Evolutionary conservation across 768 basidiomycete genomes (phyloP).

Genomic region (Lentinus brumalis): DNA sequence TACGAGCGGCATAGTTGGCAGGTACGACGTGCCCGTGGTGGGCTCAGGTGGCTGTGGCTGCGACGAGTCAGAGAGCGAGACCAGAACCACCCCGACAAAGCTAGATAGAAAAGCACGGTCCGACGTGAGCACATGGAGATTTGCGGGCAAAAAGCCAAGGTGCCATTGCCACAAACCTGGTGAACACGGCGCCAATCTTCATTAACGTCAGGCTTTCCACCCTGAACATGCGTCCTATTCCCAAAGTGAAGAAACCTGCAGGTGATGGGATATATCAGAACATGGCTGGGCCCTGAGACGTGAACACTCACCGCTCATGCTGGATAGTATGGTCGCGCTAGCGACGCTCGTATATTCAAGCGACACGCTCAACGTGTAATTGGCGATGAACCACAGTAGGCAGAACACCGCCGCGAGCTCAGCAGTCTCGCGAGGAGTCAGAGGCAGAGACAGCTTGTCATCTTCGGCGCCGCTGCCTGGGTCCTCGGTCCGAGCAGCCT

Average conservation of each 20-base stretch:
- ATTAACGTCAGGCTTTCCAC: slow-evolving; percentile 76
- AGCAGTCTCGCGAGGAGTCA: slow-evolving; percentile 73
- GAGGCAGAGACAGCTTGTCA: slow-evolving; percentile 34
- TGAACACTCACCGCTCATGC: slow-evolving; percentile 71
- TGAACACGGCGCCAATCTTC: slow-evolving; percentile 77
- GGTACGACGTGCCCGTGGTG: slow-evolving; percentile 20
- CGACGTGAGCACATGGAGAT: not conserved
- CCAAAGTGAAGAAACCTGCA: slow-evolving; percentile 91
- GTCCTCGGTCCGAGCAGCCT: slow-evolving; percentile 1
- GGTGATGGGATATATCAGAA: not conserved
- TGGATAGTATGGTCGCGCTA: slow-evolving; percentile 86
- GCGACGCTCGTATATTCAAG: slow-evolving; percentile 92
- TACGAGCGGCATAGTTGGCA: slow-evolving; percentile 46
- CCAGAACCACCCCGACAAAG: slow-evolving; percentile 81
- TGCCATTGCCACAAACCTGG: slow-evolving; percentile 55
- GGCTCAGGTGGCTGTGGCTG: slow-evolving; percentile 21
- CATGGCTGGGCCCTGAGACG: not conserved
- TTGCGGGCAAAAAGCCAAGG: not conserved
- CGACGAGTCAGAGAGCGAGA: slow-evolving; percentile 84
- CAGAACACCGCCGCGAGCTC: slow-evolving; percentile 80
- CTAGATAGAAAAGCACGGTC: slow-evolving; percentile 37
- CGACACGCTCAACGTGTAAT: slow-evolving; percentile 86
- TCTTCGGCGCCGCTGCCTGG: slow-evolving; percentile 13
- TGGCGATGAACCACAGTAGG: slow-evolving; percentile 91
- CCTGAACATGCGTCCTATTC: slow-evolving; percentile 75